Conservation (phyloP, 768 basidiomycete genomes). For the Galerina sulciceps region DNA sequence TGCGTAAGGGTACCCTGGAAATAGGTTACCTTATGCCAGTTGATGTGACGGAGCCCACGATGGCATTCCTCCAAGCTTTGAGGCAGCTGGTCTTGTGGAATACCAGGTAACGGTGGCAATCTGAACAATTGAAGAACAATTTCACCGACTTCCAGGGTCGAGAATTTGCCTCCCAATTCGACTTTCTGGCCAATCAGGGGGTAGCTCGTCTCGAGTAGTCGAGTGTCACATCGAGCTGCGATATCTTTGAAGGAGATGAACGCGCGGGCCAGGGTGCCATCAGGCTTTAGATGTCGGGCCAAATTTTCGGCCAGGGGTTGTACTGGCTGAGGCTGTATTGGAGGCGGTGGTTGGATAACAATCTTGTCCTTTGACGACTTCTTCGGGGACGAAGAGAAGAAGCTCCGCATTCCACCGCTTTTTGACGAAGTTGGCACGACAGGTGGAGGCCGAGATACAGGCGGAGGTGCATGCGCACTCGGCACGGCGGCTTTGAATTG, state of each 20-base stretch:
- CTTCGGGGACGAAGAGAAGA: conserved; percentile 79
- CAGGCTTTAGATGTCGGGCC: conserved; percentile 80
- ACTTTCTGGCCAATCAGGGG: conserved; percentile 79
- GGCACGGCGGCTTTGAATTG: conserved; percentile 72
- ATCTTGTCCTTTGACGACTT: conserved; percentile 56
- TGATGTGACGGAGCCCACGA: conserved; percentile 84
- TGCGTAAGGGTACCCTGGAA: conserved; percentile 94
- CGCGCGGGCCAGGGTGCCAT: conserved; percentile 87
- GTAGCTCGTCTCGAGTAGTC: conserved; percentile 81
- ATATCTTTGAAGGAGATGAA: conserved; percentile 91
- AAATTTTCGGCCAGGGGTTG: conserved; percentile 72
- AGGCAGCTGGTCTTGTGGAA: conserved; percentile 77
- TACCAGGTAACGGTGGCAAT: conserved; percentile 85
- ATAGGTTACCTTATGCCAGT: conserved; percentile 95
- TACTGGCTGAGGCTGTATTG: conserved; percentile 37
- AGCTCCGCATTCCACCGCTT: conserved; percentile 69
- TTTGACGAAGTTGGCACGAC: conserved; percentile 56
- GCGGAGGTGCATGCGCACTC: conserved; percentile 41
- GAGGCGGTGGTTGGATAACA: conserved; percentile 42
- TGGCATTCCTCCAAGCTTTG: conserved; percentile 93
- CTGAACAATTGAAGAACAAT: conserved; percentile 90
- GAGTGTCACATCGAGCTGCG: conserved; percentile 80
- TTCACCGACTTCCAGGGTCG: conserved; percentile 80
- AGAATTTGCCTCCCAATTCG: conserved; percentile 59
- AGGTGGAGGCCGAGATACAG: conserved; percentile 35